Percentiles rank a stretch among this genome's conserved stretches.
Evolutionary conservation across 2,329 filamentous ascomycete species (phyloP).

Genomic region (Metarhizium rileyi): DNA sequence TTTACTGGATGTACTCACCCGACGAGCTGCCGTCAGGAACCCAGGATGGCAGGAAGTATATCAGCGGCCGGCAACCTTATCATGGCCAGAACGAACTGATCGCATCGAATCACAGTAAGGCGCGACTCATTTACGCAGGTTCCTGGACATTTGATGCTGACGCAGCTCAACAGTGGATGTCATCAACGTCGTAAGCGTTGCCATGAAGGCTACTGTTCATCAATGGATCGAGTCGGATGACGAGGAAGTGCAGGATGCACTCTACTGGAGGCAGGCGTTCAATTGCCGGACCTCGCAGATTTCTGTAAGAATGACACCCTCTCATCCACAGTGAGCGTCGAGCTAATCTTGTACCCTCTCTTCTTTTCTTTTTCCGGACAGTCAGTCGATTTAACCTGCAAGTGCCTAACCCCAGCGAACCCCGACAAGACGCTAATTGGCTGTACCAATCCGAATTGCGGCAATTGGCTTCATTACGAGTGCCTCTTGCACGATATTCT

Average conservation of each 20-base stretch:
- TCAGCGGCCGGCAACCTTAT: slow-evolving; percentile 51
- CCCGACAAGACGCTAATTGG: slow-evolving; percentile 51
- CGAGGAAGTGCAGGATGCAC: slow-evolving; percentile 46
- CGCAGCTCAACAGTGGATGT: slow-evolving; percentile 47
- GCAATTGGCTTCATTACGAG: slow-evolving; percentile 53
- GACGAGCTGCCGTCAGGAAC: slow-evolving; percentile 55
- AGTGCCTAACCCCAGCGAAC: slow-evolving; percentile 50
- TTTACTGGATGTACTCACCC: slow-evolving; percentile 70
- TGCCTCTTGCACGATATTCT: slow-evolving; percentile 50
- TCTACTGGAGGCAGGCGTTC: slow-evolving; percentile 57
- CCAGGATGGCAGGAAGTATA: slow-evolving; percentile 37
- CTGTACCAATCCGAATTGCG: slow-evolving; percentile 45
- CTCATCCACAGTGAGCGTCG: neutral
- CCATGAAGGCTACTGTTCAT: slow-evolving; percentile 49
- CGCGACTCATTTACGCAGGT: slow-evolving; percentile 6
- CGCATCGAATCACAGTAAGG: slow-evolving; percentile 60
- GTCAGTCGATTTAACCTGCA: slow-evolving; percentile 47
- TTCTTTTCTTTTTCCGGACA: slow-evolving; percentile 18
- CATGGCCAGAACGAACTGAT: slow-evolving; percentile 61
- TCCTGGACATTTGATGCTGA: neutral
- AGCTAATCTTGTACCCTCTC: no score
- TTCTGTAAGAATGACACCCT: slow-evolving; percentile 36
- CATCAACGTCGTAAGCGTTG: slow-evolving; percentile 62
- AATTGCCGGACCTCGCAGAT: slow-evolving; percentile 47
- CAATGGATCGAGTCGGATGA: slow-evolving; percentile 64